phyloP scores from a whole-genome alignment of 495 filamentous ascomycete genomes.

The Hypoxylon cercidicola region DNA sequence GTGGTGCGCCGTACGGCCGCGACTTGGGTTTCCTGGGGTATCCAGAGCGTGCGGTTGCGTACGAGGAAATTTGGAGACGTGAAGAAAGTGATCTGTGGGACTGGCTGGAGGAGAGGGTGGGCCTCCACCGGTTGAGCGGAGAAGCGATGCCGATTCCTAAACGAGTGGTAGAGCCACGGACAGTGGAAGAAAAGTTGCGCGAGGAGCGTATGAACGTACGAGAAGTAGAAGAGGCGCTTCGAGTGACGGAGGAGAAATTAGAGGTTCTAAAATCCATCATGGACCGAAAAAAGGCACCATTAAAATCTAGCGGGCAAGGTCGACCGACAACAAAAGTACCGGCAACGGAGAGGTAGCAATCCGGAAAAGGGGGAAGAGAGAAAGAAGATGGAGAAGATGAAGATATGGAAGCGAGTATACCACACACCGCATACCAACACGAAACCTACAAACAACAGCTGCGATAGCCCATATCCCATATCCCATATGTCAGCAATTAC shows the following conservation, averaged over 20 bases:
- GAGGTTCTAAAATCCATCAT: constrained; percentile 78
- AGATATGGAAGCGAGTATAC: constrained; percentile 13
- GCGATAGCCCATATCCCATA: constrained; percentile 35
- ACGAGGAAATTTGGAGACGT: constrained; percentile 90
- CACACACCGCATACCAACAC: not conserved
- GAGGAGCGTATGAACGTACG: constrained; percentile 80
- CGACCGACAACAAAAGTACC: constrained; percentile 26
- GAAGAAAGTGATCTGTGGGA: constrained; percentile 95
- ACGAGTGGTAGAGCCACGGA: constrained; percentile 56
- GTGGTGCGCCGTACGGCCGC: constrained; percentile 46
- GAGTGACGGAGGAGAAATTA: constrained; percentile 84
- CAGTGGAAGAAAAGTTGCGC: constrained; percentile 64
- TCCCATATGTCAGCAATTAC: constrained; percentile 37
- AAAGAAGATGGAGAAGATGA: constrained; percentile 5
- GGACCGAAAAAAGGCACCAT: constrained; percentile 60
- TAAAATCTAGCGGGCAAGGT: constrained; percentile 26
- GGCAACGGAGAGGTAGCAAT: constrained; percentile 26
- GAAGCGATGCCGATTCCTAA: constrained; percentile 50
- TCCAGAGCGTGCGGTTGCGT: constrained; percentile 80
- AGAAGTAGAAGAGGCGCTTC: constrained; percentile 86
- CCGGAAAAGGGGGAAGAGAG: constrained; percentile 3
- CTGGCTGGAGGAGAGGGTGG: constrained; percentile 92
- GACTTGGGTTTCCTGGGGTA: constrained; percentile 53
- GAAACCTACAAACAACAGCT: constrained; percentile 22
- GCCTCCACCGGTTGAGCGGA: constrained; percentile 72